Percentiles rank a stretch among this genome's conserved stretches.
These are phyloP conservation scores for Sporobolus alterniflorus DNA, from an alignment of 202 grass and related monocot species.

Conservation along the genomic window DNA sequence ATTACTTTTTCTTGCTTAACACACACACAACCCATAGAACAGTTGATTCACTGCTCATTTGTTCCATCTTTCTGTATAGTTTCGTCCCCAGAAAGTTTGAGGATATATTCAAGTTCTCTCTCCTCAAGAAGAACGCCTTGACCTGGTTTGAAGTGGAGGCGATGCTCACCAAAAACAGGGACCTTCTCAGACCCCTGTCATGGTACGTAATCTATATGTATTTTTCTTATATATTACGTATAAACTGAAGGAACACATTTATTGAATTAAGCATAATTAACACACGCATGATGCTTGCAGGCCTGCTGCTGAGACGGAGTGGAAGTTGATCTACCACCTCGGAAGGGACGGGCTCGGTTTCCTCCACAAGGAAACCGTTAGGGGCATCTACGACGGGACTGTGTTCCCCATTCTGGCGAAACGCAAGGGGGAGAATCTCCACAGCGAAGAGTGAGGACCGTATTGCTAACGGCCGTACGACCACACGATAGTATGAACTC, in stretches of 20 bases:
- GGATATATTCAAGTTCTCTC: background rate
- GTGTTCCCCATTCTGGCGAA: conserved; percentile 6
- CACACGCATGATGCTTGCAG: background rate
- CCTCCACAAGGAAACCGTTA: conserved; percentile 7
- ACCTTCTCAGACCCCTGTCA: background rate
- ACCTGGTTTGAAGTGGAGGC: background rate
- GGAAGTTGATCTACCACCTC: conserved; percentile 7
- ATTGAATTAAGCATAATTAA: background rate
- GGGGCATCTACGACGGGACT: conserved; percentile 22
- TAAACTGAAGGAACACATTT: background rate
- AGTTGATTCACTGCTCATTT: too few species aligned
- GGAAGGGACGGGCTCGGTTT: conserved; percentile 20
- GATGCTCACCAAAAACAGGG: conserved; percentile 2
- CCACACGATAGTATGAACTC: background rate
- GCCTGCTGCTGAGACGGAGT: background rate
- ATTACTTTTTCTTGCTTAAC: too few species aligned
- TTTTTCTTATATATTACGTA: background rate
- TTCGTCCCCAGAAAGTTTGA: conserved; percentile 6
- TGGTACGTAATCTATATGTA: background rate
- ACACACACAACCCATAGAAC: too few species aligned
- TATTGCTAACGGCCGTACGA: background rate
- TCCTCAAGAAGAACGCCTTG: background rate
- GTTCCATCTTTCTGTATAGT: background rate
- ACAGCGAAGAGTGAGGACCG: background rate
- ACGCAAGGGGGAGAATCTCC: background rate